These are phyloP conservation scores for Termitomyces sp. DNA, from an alignment of 768 basidiomycete species.

Conservation along the genomic window DNA sequence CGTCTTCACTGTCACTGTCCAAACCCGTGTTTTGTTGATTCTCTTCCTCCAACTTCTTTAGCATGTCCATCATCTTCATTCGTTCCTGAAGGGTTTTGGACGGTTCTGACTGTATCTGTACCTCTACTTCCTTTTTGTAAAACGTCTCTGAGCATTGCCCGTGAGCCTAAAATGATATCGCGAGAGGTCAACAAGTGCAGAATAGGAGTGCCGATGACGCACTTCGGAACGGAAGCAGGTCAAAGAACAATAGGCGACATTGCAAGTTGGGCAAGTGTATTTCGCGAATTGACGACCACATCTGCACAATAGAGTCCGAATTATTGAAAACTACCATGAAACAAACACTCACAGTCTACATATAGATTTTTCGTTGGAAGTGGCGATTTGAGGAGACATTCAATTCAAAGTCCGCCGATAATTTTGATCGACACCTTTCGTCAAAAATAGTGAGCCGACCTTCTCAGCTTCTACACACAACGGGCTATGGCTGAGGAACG, in stretches of 20 bases:
- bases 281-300: conserved; percentile 73
- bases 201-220: conserved; percentile 19
- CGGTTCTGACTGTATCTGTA: conserved; percentile 53
- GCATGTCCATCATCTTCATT: conserved; percentile 61
- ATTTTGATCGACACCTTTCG: conserved; percentile 13
- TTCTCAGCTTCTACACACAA: not conserved
- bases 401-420: conserved; percentile 21
- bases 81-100: conserved; percentile 57
- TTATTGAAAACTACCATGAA: not conserved
- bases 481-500: conserved; percentile 40
- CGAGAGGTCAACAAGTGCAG: conserved; percentile 1
- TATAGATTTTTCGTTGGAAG: conserved; percentile 22
- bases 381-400: conserved; percentile 14
- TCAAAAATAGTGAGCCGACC: conserved; percentile 1
- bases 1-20: conserved; percentile 33
- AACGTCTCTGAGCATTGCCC: conserved; percentile 78
- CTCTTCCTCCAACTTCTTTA: conserved; percentile 72
- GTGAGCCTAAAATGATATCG: conserved; percentile 41
- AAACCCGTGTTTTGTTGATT: conserved; percentile 29
- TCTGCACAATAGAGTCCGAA: conserved; percentile 30
- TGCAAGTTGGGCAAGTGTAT: conserved; percentile 82
- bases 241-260: conserved; percentile 76
- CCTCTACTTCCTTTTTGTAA: conserved; percentile 71
- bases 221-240: conserved; percentile 76
- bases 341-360: conserved; percentile 41